Evolutionary conservation across 768 basidiomycete genomes (phyloP).

Genomic region (Porpolomopsis calyptriformis): DNA sequence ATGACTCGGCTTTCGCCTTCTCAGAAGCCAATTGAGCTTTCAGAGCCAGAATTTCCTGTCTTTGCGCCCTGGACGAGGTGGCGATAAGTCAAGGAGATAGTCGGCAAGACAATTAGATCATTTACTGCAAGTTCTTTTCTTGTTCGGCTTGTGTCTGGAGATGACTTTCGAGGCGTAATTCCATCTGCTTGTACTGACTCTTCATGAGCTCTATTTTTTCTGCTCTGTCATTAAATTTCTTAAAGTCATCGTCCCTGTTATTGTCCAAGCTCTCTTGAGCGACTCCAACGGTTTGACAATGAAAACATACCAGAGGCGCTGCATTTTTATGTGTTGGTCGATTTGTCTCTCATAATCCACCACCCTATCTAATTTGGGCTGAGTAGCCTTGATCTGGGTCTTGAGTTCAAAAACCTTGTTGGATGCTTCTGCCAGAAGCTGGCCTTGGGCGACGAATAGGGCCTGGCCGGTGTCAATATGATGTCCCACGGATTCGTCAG

Average conservation of each 20-base stretch:
- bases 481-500: too few relatives aligned
- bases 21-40: slow-evolving; percentile 44
- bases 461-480: slow-evolving; percentile 33
- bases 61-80: slow-evolving; percentile 33
- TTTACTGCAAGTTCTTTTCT: slow-evolving; percentile 52
- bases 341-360: slow-evolving; percentile 83
- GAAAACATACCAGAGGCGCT: slow-evolving; percentile 59
- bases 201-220: slow-evolving; percentile 47
- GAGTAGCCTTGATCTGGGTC: slow-evolving; percentile 66
- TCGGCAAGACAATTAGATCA: neutral
- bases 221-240: slow-evolving; percentile 54
- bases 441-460: slow-evolving; percentile 57
- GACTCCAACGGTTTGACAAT: neutral
- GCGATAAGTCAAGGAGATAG: neutral
- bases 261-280: slow-evolving; percentile 1
- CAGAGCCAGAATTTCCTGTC: slow-evolving; percentile 50
- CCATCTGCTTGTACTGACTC: slow-evolving; percentile 54
- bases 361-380: slow-evolving; percentile 72
- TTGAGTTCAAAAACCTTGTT: slow-evolving; percentile 59
- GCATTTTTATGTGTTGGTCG: slow-evolving; percentile 66
- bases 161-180: slow-evolving; percentile 49
- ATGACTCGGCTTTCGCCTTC: slow-evolving; percentile 29
- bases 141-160: slow-evolving; percentile 41
- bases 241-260: slow-evolving; percentile 64
- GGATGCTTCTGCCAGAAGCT: slow-evolving; percentile 57